phyloP scores from a whole-genome alignment of 352 stramenopile genomes.

The Globisporangium parvum region DNA sequence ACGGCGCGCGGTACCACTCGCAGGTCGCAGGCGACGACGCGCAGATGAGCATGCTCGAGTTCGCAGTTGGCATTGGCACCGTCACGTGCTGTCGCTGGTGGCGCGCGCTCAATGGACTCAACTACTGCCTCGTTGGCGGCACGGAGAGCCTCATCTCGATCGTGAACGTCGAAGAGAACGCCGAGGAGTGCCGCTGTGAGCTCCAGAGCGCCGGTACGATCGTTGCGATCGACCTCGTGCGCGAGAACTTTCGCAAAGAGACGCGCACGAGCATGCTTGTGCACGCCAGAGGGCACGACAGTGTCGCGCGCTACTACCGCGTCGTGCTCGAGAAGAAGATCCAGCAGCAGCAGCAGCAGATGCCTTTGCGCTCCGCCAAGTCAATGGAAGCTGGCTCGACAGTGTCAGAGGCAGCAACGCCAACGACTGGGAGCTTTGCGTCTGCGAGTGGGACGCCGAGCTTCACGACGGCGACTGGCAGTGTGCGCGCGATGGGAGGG shows the following conservation, averaged over 20 bases:
- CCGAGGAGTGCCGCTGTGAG: constrained; percentile 79
- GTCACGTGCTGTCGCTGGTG: constrained; percentile 75
- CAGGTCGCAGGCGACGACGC: constrained; percentile 74
- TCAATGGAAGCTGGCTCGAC: neutral
- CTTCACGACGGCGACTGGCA: constrained; percentile 10
- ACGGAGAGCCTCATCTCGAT: constrained; percentile 74
- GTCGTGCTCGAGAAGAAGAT: constrained; percentile 82
- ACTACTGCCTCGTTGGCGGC: constrained; percentile 83
- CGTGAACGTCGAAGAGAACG: constrained; percentile 83
- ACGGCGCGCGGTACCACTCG: constrained; percentile 77
- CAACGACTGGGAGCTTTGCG: constrained; percentile 3
- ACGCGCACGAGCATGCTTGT: constrained; percentile 81
- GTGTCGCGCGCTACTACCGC: constrained; percentile 58
- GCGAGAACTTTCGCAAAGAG: constrained; percentile 73
- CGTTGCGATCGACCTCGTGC: constrained; percentile 67
- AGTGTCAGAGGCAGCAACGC: constrained; percentile 3
- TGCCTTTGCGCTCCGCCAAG: neutral
- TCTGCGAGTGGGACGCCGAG: constrained; percentile 10
- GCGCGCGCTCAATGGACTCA: constrained; percentile 73
- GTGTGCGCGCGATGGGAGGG: neutral
- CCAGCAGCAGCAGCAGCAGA: constrained; percentile 22
- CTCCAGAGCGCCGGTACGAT: constrained; percentile 57
- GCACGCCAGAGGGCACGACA: constrained; percentile 43
- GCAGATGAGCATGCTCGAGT: constrained; percentile 84
- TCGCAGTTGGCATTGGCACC: constrained; percentile 56